Base-by-base conservation (phyloP, 2,329 filamentous ascomycete genomes). In the Dactylonectria estremocensis region DNA sequence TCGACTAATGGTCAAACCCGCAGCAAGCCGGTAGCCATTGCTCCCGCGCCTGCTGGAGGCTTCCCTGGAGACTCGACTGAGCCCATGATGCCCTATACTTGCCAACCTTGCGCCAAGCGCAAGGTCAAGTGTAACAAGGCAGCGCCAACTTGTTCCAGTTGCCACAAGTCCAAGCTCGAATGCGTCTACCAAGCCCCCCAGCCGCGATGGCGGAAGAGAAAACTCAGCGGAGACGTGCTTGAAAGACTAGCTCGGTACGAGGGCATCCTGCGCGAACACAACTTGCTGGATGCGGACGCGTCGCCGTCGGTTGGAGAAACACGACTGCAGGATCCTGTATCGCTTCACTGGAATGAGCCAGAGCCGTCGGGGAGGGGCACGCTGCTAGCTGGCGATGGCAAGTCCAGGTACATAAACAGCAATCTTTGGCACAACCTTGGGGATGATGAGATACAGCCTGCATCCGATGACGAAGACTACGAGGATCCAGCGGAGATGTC, bases 331-430 rank as follows among this genome's bases (percentile, higher is more conserved):
- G 40, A 49, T 18, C 14, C 48, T 7, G 37, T 40, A 43, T 52
- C 33, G 5, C 35, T 61, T 0, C n/a, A 37, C 1, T 66, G 56
- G 40, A 16, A 54, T 10, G 63, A 60, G 24, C 45, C 46, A 13
- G 37, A 45, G n/a, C 18, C 35, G 3, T 3, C 40, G 24, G 45
- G 43, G 20, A 18, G 56, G 1, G 75, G 74, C 13, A 75, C 67
- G 46, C 69, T 79, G n/a, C 40, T 77, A 5, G 67, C 74, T 2
- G 67, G 54, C 14, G 45, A 70, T 13, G 81, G 81, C 49, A 82
- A 80, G 64, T 80, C 83, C 8, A 74, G 83, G 54, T 86, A 84
- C 59, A 79, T 85, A 54, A 79, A 83, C 68, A 83, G 74, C 65
- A 70, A 69, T 54, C 66, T 78, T 13, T 66, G 63, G 63, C 56